phyloP scores from a whole-genome alignment of 345 rosid species.

The Gossypium bickii region DNA sequence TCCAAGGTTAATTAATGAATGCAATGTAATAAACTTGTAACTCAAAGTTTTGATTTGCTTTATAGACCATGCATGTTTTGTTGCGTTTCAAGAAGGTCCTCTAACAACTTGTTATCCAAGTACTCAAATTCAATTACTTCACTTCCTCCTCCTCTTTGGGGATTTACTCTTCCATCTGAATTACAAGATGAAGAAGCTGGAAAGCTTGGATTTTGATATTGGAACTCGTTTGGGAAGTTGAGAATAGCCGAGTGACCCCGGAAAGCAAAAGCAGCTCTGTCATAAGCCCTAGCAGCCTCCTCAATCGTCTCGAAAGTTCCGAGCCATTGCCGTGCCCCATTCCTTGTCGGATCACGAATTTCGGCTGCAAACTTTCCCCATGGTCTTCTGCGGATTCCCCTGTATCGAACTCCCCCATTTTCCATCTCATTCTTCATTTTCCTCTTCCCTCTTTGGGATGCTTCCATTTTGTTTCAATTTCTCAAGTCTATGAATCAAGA shows the following conservation, averaged over 20 bases:
- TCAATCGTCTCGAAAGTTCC: conserved; percentile 58
- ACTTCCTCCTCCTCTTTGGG: conserved; percentile 10
- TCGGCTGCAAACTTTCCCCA: conserved; percentile 87
- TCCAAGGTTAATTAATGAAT: not conserved
- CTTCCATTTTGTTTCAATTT: not conserved
- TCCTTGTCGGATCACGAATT: conserved; percentile 70
- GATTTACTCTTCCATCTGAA: not conserved
- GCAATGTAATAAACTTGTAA: not conserved
- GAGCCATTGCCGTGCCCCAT: conserved; percentile 63
- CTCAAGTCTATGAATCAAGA: not conserved
- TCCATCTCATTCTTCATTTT: not conserved
- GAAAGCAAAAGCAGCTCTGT: conserved; percentile 54
- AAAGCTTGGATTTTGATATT: conserved; percentile 8
- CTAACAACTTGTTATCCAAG: conserved; percentile 61
- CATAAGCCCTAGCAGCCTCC: conserved; percentile 62
- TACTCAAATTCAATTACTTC: conserved; percentile 76
- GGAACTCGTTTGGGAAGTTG: conserved; percentile 62
- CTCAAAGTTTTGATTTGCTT: not conserved
- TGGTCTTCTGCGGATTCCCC: conserved; percentile 67
- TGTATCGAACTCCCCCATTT: conserved; percentile 36
- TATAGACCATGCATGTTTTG: conserved; percentile 3
- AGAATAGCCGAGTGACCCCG: conserved; percentile 56
- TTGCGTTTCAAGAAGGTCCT: conserved; percentile 52
- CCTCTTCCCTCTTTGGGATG: not conserved
- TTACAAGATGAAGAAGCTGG: conserved; percentile 16